A percentile compares a stretch with the other conserved stretches of the same genome.
Evolutionary conservation across 805 yeast genomes (phyloP).

Genomic region (Ogataea haglerorum): DNA sequence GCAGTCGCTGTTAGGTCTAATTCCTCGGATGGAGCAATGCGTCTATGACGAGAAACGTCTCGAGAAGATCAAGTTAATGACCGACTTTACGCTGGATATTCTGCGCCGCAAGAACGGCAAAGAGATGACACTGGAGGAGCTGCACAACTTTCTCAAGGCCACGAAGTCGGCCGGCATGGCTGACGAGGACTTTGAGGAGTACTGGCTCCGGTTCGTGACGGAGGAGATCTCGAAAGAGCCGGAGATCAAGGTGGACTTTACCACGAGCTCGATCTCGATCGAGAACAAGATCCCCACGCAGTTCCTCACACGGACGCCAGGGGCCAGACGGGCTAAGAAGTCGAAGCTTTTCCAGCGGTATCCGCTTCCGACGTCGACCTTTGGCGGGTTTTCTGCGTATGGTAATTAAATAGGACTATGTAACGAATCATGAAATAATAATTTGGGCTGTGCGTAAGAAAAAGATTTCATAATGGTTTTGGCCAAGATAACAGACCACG

Average conservation of each 20-base stretch:
- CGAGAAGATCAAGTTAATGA: conserved; percentile 61
- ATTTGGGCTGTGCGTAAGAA: conserved; percentile 4
- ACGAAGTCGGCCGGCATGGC: conserved; percentile 42
- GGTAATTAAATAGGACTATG: conserved; percentile 10
- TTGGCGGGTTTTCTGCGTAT: conserved; percentile 13
- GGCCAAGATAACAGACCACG: conserved; percentile 5
- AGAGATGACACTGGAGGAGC: conserved; percentile 58
- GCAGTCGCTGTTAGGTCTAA: conserved; percentile 50
- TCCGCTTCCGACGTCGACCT: conserved; percentile 17
- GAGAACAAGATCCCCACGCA: conserved; percentile 20
- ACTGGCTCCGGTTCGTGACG: conserved; percentile 63
- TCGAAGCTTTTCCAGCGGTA: conserved; percentile 57
- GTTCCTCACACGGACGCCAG: conserved; percentile 18
- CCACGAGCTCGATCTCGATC: conserved; percentile 24
- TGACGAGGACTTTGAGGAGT: conserved; percentile 66
- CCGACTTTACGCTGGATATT: conserved; percentile 61
- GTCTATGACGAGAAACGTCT: conserved; percentile 70
- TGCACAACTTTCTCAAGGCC: conserved; percentile 64
- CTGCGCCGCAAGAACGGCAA: conserved; percentile 68
- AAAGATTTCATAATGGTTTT: conserved; percentile 1
- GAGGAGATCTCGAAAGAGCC: conserved; percentile 44
- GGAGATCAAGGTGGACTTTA: conserved; percentile 65
- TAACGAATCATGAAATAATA: conserved; percentile 6
- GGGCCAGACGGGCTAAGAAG: conserved; percentile 28
- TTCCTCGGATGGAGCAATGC: conserved; percentile 66